phyloP scores from a whole-genome alignment of 495 filamentous ascomycete genomes.

The Aspergillus sclerotioniger region DNA sequence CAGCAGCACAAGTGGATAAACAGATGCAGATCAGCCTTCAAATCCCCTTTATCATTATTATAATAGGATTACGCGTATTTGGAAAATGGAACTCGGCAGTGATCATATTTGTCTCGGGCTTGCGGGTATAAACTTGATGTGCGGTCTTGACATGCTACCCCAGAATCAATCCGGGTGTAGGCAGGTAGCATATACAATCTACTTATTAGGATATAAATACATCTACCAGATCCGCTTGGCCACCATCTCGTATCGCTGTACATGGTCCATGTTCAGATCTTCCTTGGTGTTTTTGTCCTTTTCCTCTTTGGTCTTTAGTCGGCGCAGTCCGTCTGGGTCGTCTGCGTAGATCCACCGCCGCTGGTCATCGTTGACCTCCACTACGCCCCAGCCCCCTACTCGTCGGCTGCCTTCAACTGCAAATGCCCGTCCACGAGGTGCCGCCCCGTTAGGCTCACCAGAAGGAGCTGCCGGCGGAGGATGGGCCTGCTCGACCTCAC shows the following conservation, averaged over 20 bases:
- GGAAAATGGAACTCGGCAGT: too few relatives aligned
- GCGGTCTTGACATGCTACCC: too few relatives aligned
- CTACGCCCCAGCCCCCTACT: conserved; percentile 75
- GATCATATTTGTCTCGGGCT: too few relatives aligned
- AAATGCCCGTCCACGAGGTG: conserved; percentile 40
- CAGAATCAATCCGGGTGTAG: too few relatives aligned
- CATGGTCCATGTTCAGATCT: conserved; percentile 59
- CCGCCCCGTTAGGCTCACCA: conserved; percentile 3
- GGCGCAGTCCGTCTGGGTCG: conserved; percentile 67
- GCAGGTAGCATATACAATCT: too few relatives aligned
- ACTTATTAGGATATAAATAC: not conserved
- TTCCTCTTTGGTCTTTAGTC: conserved; percentile 69
- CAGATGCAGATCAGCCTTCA: too few relatives aligned
- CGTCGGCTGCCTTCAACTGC: conserved; percentile 69
- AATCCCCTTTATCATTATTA: too few relatives aligned
- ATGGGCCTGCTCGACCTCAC: conserved; percentile 52
- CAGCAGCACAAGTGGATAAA: too few relatives aligned
- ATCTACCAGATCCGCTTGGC: conserved; percentile 88
- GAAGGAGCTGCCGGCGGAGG: not conserved
- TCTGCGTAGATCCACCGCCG: conserved; percentile 83
- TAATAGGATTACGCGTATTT: too few relatives aligned
- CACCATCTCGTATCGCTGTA: conserved; percentile 86
- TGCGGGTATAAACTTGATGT: too few relatives aligned
- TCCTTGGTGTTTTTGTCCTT: conserved; percentile 54
- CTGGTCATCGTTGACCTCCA: conserved; percentile 87